Percentiles rank a stretch among this genome's conserved stretches.
Conservation (phyloP, 768 basidiomycete genomes). For the Lactifluus rugatus region DNA sequence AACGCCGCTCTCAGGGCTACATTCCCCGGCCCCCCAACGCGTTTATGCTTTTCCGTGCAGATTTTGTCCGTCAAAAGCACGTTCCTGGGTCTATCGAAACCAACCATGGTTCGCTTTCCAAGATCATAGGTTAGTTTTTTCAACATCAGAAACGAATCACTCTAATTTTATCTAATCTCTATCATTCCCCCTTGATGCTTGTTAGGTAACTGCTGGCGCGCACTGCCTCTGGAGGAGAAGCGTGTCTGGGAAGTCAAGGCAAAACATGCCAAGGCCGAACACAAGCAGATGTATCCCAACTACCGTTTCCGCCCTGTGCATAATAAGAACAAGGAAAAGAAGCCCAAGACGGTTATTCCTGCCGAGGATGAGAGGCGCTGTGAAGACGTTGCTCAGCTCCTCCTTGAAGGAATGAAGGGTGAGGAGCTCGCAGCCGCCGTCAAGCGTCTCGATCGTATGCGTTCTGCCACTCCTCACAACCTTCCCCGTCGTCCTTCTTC, state of each 20-base stretch:
- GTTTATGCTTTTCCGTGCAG: constrained; percentile 29
- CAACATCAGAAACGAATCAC: not conserved
- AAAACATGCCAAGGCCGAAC: constrained; percentile 63
- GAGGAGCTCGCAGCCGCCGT: constrained; percentile 20
- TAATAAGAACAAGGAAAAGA: constrained; percentile 39
- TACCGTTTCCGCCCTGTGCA: constrained; percentile 41
- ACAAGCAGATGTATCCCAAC: constrained; percentile 58
- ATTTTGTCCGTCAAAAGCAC: constrained; percentile 34
- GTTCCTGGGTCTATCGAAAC: constrained; percentile 43
- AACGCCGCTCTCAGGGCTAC: constrained; percentile 47
- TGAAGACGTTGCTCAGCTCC: constrained; percentile 18
- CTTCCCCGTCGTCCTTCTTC: constrained; percentile 19
- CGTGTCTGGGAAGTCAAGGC: constrained; percentile 64
- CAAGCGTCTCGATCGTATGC: constrained; percentile 17
- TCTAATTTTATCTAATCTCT: not conserved
- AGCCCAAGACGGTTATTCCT: constrained; percentile 11
- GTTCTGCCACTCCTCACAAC: constrained; percentile 13
- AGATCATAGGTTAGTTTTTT: constrained; percentile 32
- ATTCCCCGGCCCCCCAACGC: constrained; percentile 29
- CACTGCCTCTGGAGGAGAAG: constrained; percentile 62
- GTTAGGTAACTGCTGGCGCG: constrained; percentile 49
- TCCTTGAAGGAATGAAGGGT: constrained; percentile 21
- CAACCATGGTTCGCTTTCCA: constrained; percentile 40
- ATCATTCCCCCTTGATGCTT: not conserved
- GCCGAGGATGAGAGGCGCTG: constrained; percentile 20